Evolutionary conservation across 768 basidiomycete species (phyloP), one percentile per base, ranked within the genome.

Genomic region (Lactifluus pinguis): DNA sequence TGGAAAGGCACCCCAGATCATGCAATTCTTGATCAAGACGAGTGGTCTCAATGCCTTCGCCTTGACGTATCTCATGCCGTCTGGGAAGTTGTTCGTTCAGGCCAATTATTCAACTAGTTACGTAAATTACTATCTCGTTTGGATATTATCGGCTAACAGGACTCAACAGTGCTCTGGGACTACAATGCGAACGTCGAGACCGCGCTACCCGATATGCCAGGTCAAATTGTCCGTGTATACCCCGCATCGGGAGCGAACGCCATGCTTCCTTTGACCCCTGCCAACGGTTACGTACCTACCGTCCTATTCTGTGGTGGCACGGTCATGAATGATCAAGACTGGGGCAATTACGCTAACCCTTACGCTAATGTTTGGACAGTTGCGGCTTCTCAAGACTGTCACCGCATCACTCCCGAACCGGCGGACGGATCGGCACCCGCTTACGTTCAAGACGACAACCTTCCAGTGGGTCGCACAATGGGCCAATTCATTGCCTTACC

Each of bases 181-280:
- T 51, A 51, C 34, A 44, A 59, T 9, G 2, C 30, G 2, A 59
- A 59, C 6, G 15, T 19, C 11, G 57, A 59, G 50, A 32, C 42
- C 3, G 10, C 50, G 1, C 50, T 59, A 6, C 57, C 57, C 14
- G 57, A 59, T 21, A 59, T 59, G 57, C 57, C 57, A 17, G 50
- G 42, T 36, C 57, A 29, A 21, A 11, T 59, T n/a, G 8, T 59
- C 14, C 57, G 57, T 8, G 57, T 59, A 29, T 59, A 59, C 19
- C 57, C 57, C 29, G 57, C 50, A 8, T 59, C 57, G 7, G 57
- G 50, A 25, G 57, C 57, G 32, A 59, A 36, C 44, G 25, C 57
- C 3, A 59, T 59, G 57, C 25, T 59, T 8, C 57, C 57, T 17
- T 44, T 59, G 21, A 59, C 50, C 3, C 57, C 57, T 2, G 21